Evolutionary conservation across 768 basidiomycete genomes (phyloP), one percentile per base, ranked within the genome.

Genomic region (Phylloporus rhodoxanthus): DNA sequence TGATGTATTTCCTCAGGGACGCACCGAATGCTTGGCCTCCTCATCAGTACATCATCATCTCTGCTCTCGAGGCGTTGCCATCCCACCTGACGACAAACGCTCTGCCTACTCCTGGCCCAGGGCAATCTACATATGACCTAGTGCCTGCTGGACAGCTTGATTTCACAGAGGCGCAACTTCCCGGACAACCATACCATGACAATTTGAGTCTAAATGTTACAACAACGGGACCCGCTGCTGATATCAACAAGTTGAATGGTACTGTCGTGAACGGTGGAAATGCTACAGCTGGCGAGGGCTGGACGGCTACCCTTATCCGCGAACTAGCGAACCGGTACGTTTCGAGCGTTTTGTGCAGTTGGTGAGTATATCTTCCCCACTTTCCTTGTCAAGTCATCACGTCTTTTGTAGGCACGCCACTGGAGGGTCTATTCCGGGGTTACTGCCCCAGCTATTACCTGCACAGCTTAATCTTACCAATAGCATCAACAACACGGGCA

Each of bases 11-110:
- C 2, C 19, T 23, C 44, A 86, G 84, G 87, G 87, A 90, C 60
- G 79, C 84, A 21, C 91, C 91, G n/a, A 92, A 92, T 59, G 67
- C 84, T 2, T 96, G 91, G 91, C 88, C 89, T 15, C 85, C 87
- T 8, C 86, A 90, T 58, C 86, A 87, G 54, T 84, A 91, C 65
- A 87, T 95, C 54, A 69, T 80, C 21, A 76, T 95, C 39, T 73
- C 84, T 49, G 91, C 92, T 0, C 79, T 97, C 33, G 75, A 77
- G 32, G 77, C 81, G 10, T 71, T 97, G 14, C 90, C 90, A 0
- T 59, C 81, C 17, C 87, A 89, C 63, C 59, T 93, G 30, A 82
- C 90, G 0, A 73, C 70, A 8, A 73, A 74, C 8, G 30, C 75
- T 1, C 66, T 86, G n/a, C 79, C 87, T 10, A 65, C 72, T 3